These are phyloP conservation scores for Paracorniculantispora psalliotae DNA, from an alignment of 2,329 filamentous ascomycete species.

Conservation along the genomic window DNA sequence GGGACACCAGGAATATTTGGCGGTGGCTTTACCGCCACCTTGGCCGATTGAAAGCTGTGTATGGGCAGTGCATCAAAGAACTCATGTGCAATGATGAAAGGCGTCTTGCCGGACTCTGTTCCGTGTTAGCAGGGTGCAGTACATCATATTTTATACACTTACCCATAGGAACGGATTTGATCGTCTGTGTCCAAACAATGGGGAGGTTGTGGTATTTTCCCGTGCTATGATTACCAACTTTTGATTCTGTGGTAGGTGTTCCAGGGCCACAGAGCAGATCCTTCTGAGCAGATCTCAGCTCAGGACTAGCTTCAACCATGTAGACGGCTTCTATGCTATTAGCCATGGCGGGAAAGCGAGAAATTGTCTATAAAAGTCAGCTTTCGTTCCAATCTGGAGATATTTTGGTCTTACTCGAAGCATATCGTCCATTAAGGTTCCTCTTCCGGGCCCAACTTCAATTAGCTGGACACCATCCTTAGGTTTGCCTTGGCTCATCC, in stretches of 20 bases:
- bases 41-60: conserved; percentile 81
- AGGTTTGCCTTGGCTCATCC: conserved; percentile 82
- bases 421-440: conserved; percentile 96
- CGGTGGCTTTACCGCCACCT: conserved; percentile 25
- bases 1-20: conserved; percentile 21
- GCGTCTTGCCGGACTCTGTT: conserved; percentile 62
- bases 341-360: conserved; percentile 73
- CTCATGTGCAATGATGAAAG: conserved; percentile 94
- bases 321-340: conserved; percentile 81
- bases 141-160: conserved; percentile 21
- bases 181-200: conserved; percentile 88
- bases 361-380: conserved; percentile 62
- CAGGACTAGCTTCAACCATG: conserved; percentile 86
- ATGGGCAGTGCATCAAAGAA: conserved; percentile 98
- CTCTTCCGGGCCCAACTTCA: conserved; percentile 88
- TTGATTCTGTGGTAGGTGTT: conserved; percentile 61
- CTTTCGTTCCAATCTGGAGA: no score
- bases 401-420: conserved; percentile 61
- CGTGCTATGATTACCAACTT: conserved; percentile 66
- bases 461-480: conserved; percentile 77
- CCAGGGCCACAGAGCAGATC: conserved; percentile 72
- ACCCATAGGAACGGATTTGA: conserved; percentile 74
- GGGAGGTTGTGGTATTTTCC: conserved; percentile 71
- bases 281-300: conserved; percentile 73
- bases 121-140: not conserved